Conservation (phyloP, 2,329 filamentous ascomycete genomes). For the Cordyceps javanica region DNA sequence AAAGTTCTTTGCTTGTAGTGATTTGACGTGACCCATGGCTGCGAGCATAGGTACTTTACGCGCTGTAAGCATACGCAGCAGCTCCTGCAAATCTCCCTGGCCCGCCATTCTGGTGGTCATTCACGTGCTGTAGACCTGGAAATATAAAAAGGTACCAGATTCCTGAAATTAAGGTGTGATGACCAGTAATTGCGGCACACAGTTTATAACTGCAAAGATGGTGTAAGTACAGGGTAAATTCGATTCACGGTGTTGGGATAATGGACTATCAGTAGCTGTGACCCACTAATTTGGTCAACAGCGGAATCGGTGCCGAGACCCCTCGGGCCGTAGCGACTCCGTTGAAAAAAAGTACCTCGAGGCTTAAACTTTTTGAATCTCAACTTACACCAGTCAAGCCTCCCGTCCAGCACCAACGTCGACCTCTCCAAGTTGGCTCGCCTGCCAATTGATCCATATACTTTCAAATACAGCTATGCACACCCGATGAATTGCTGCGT, state of each 20-base stretch:
- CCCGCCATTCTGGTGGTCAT: slow-evolving; percentile 39
- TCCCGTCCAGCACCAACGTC: neutral
- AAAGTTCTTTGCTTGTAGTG: slow-evolving; percentile 48
- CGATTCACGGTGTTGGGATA: neutral
- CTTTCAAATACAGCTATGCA: slow-evolving; percentile 4
- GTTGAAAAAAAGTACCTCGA: slow-evolving; percentile 7
- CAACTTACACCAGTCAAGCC: neutral
- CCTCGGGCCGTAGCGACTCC: slow-evolving; percentile 10
- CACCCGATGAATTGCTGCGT: slow-evolving; percentile 24
- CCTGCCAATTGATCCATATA: neutral
- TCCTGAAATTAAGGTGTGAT: too few relatives aligned
- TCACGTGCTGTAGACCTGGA: too few relatives aligned
- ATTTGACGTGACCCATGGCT: slow-evolving; percentile 53
- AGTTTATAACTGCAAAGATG: neutral
- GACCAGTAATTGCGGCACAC: neutral
- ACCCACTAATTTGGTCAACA: slow-evolving; percentile 1
- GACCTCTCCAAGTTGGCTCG: neutral
- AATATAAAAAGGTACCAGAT: neutral
- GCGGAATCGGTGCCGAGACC: slow-evolving; percentile 2
- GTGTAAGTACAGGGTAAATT: slow-evolving; percentile 5
- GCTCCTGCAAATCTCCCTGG: slow-evolving; percentile 54
- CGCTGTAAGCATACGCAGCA: slow-evolving; percentile 53
- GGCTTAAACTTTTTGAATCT: neutral
- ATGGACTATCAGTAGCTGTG: neutral
- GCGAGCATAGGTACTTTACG: slow-evolving; percentile 54